Base-by-base conservation (phyloP, 202 grass and related monocot species). In the Elaeis oleifera region DNA sequence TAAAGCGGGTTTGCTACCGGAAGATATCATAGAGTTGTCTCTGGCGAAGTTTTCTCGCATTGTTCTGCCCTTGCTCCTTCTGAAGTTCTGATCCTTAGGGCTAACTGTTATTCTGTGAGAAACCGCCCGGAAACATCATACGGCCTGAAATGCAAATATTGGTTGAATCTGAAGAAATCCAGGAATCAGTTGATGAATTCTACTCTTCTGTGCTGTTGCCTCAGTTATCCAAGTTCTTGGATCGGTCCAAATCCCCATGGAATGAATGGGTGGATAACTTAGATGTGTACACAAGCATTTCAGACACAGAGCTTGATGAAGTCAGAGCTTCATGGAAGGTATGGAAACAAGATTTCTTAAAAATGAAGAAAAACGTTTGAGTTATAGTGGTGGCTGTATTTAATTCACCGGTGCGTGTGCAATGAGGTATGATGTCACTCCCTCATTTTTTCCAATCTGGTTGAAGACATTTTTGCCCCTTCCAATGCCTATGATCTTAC, bases 211-310 rank as follows among this genome's bases (percentile, higher is more conserved):
- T 84, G 44, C 77, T 99, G 54, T 62, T 94, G 76, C 82, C 82
- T 5, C 79, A 99, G 63, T 13, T 94, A 53, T 79, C 71, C 36
- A 84, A 83, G 6, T 94, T 82, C 72, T 74, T 94, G 61, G 85
- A 87, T 23, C 61, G 59, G 7, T 79, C 75, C 63, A 61, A 79
- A 49, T 66, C 75, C 11, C 94, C 85, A 4, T 99, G 94, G 94
- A 65, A 92, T 7, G 85, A 99, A 48, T 99, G 94, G 94, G 70
- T 84, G 31, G 85, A 92, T 32, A 99, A 99, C 56, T 56, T 94
- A 65, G 88, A 89, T 31, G 60, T 29, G 25, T 82, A 84, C 63
- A 68, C 80, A 0, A 23, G 78, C 71, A 94, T 99, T 76, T 64
- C 80, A 1, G 78, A 94, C 49, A 50, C 69, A 8, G 82, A 99